These are phyloP conservation scores for Brettanomyces custersianus DNA, from an alignment of 805 yeast species.

Conservation along the genomic window DNA sequence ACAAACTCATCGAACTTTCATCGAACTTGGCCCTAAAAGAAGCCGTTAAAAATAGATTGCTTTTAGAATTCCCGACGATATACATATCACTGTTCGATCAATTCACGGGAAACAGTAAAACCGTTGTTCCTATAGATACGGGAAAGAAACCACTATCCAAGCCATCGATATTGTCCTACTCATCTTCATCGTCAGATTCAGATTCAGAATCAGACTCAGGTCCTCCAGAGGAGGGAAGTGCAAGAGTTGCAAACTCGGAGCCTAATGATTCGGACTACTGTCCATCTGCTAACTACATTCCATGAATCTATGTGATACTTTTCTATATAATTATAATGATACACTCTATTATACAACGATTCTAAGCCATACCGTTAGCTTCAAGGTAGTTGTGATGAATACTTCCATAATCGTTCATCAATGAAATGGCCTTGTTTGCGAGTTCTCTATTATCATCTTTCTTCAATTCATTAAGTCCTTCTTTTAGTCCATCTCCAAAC, in stretches of 20 bases:
- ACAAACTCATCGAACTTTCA: slow-evolving; percentile 29
- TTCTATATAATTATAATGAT: not conserved
- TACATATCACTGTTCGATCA: slow-evolving; percentile 27
- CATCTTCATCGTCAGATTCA: no score
- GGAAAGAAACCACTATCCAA: no score
- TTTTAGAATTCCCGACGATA: slow-evolving; percentile 74
- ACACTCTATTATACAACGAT: not conserved
- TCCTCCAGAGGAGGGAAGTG: slow-evolving; percentile 5
- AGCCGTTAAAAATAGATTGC: slow-evolving; percentile 44
- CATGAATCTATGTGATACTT: not conserved
- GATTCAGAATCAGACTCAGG: slow-evolving; percentile 8
- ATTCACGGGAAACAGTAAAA: not conserved
- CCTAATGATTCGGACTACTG: slow-evolving; percentile 3
- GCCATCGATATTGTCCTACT: no score
- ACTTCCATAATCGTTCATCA: slow-evolving; percentile 10
- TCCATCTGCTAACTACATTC: slow-evolving; percentile 1
- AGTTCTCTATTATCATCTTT: slow-evolving; percentile 41
- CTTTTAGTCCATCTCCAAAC: slow-evolving; percentile 38
- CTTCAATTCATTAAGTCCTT: slow-evolving; percentile 40
- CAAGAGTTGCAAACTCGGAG: slow-evolving; percentile 2
- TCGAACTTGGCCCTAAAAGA: slow-evolving; percentile 29
- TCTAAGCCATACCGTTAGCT: not conserved
- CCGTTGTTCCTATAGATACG: no score
- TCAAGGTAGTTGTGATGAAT: slow-evolving; percentile 14
- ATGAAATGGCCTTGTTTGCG: slow-evolving; percentile 4